Base-by-base conservation (phyloP, 495 filamentous ascomycete genomes). In the Penicillium paradoxum region DNA sequence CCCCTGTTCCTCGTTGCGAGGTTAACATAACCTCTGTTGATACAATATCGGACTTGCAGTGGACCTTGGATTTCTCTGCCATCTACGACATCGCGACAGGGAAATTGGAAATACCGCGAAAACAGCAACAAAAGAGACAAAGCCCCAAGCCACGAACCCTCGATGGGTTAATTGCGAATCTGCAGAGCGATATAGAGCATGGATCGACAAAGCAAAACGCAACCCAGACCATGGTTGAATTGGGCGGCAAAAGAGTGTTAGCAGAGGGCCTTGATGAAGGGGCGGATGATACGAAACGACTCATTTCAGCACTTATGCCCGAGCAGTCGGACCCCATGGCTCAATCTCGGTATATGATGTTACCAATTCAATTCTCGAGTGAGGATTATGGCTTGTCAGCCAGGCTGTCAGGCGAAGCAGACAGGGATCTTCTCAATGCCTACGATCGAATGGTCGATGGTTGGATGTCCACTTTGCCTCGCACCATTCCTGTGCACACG, bases 361-460 rank as follows among this genome's bases (percentile, higher is more conserved):
- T 69, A n/a, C 54, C 60, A 14, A 42, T 56, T 4, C 44, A 38
- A 42, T 49, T 55, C 14, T 53, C 56, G 21, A 54, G 50, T 6
- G 5, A 42, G n/a, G 50, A 44, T 1, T 44, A 47, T 29, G 56
- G 44, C 13, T 45, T 59, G 18, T 53, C 44, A 19, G 25, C 24
- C 17, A 42, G 18, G 8, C 30, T 44, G 3, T 22, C 34, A 6
- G 60, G 52, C 1, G 32, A 38, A 19, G 53, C 53, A 2, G 41
- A 50, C 11, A 41, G 60, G 36, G 56, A 66, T 48, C 55, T 72
- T 15, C 24, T 71, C 30, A 43, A 57, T 2, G 59, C 67, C 1
- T 79, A 79, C 54, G 67, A 77, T 43, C 51, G 41, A 17, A 44
- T 79, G 30, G 61, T 77, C 14, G 54, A 72, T 14, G 53, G 70